Evolutionary conservation across 805 yeast species (phyloP), one percentile per base, ranked within the genome.

Genomic region (Candida nanaspora): DNA sequence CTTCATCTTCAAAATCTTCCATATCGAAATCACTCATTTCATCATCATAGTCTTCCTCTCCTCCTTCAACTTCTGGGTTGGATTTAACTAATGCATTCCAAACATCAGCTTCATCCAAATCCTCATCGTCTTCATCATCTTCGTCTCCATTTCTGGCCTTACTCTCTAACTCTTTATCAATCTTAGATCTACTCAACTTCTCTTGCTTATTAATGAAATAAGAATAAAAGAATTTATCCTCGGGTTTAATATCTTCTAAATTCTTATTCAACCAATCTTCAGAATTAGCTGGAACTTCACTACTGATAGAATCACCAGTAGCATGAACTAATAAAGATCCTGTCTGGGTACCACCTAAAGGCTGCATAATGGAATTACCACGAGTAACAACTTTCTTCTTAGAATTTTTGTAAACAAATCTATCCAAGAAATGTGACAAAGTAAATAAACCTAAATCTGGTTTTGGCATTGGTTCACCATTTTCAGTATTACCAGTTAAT

Each of bases 301-400:
- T 31, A 4, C 60, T 59, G 15, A 56, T 50, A 5, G 48, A 48
- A 25, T 41, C 40, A 27, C 51, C 56, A 5, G 86, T 74, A n/a
- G 86, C 77, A 52, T 69, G 79, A 11, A 84, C 86, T 49, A 84
- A 68, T 40, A 83, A 63, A 4, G 80, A 66, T 9, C 84, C 86
- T 18, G 86, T 80, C 46, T 82, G 84, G 1, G 79, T 72, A 47
- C 96, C 97, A 35, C 94, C 88, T 48, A 93, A 70, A 38, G 98
- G 98, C 69, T 93, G 98, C 98, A 93, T 93, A 57, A 93, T 89
- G 34, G 97, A 87, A 4, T 83, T 70, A 54, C 98, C 98, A 58
- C 84, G 80, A n/a, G 80, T 66, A 27, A 68, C 60, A 16, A 79
- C 70, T 61, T 82, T 85, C 52, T 78, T 82, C 66, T 86, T 87